Conservation (phyloP, 2,329 filamentous ascomycete species). For the Zymoseptoria crescenta region DNA sequence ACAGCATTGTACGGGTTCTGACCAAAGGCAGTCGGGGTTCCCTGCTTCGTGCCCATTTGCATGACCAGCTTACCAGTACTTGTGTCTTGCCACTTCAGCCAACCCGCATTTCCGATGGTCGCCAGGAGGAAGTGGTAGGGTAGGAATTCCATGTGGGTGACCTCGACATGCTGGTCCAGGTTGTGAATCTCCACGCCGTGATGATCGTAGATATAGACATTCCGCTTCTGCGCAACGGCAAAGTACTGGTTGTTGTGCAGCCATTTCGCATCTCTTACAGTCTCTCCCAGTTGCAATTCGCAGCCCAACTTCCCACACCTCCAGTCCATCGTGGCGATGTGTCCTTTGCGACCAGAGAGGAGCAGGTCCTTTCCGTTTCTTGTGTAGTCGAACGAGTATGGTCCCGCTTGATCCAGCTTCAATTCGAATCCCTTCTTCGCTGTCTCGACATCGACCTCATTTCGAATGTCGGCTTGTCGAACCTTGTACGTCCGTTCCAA, state of each 20-base stretch:
- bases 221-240: slow-evolving; percentile 91
- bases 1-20: slow-evolving; percentile 93
- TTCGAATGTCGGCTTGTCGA: slow-evolving; percentile 74
- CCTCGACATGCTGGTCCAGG: slow-evolving; percentile 81
- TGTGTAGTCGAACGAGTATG: slow-evolving; percentile 83
- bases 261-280: slow-evolving; percentile 81
- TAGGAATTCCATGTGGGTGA: slow-evolving; percentile 88
- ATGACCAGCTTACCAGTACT: slow-evolving; percentile 84
- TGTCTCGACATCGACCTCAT: slow-evolving; percentile 68
- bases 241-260: slow-evolving; percentile 93
- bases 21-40: slow-evolving; percentile 70
- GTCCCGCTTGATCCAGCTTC: slow-evolving; percentile 72
- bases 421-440: slow-evolving; percentile 91
- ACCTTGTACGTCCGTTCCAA: slow-evolving; percentile 90
- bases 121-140: slow-evolving; percentile 93
- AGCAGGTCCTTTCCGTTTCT: slow-evolving; percentile 80
- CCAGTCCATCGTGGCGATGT: slow-evolving; percentile 97
- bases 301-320: slow-evolving; percentile 82
- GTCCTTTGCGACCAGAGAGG: slow-evolving; percentile 81
- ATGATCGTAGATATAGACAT: slow-evolving; percentile 92
- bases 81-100: slow-evolving; percentile 89
- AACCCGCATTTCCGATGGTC: slow-evolving; percentile 74
- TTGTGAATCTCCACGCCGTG: slow-evolving; percentile 89
- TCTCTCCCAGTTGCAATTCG: slow-evolving; percentile 86
- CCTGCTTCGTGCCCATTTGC: slow-evolving; percentile 77